Evolutionary conservation across 2,329 filamentous ascomycete species (phyloP), one percentile per base, ranked within the genome.

Genomic region (Cladosporium sp.): DNA sequence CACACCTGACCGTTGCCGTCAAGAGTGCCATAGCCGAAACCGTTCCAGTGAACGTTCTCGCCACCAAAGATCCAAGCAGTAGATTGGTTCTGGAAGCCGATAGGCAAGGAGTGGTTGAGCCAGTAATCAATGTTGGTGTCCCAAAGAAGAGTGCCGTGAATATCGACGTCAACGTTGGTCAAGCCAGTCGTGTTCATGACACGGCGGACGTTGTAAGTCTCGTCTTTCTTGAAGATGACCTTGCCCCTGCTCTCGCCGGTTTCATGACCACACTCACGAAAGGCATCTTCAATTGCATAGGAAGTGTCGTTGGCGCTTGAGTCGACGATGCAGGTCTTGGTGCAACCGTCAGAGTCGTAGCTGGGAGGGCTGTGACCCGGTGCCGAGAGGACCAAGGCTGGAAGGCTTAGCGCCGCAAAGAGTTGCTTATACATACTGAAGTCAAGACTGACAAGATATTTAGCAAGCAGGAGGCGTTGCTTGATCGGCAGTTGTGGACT

Each of bases 1-100:
- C 80, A 84, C 2, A 74, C 71, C 59, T 82, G 76, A 2, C 81
- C 81, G 59, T 83, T 83, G 9, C 81, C 80, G 60, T 83, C 72
- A 11, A 83, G 66, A 2, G 76, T 80, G 4, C 81, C 81, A 16
- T 66, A 64, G 10, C 76, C 76, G 58, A 75, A 66, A 9, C 79
- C 79, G 33, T 76, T 68, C 55, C 77, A 72, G 9, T 67, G 63
- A 19, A 84, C 67, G 32, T 75, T 72, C 10, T 76, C 66, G 4
- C 81, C 81, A 13, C 80, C 79, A 56, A 82, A 72, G 49, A 75
- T 66, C 75, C 76, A 81, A 1, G 76, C 78, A 0, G 76, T 77
- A 11, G 72, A 76, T 55, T 80, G 77, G 56, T 81, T 79, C 61
- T 82, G 78, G 59, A 77, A 81, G 4, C 73, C 75, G 7, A 81